phyloP scores from a whole-genome alignment of 1,139 yeast species.

The Schizosaccharomyces versatilis region DNA sequence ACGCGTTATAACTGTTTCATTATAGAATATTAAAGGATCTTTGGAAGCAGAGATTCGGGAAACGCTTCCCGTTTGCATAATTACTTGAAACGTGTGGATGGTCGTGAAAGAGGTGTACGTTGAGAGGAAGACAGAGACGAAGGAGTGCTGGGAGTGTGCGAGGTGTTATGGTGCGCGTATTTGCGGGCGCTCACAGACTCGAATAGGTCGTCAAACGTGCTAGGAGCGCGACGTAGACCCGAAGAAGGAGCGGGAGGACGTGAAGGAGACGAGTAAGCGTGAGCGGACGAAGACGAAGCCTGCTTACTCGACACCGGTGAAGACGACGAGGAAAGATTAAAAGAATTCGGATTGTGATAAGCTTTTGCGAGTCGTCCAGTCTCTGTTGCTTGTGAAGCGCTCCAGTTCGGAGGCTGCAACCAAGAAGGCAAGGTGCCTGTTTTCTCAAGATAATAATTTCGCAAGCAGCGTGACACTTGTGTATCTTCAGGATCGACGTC shows the following conservation, averaged over 20 bases:
- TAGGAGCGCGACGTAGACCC: not conserved
- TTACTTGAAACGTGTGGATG: too few species aligned
- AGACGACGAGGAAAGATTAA: not conserved
- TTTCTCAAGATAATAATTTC: constrained; percentile 2
- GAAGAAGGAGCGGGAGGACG: not conserved
- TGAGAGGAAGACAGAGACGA: too few species aligned
- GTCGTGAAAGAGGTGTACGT: too few species aligned
- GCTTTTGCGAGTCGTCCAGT: not conserved
- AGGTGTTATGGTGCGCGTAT: too few species aligned
- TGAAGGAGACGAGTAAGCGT: not conserved
- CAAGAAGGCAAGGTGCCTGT: not conserved
- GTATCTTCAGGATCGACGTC: not conserved
- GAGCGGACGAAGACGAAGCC: not conserved
- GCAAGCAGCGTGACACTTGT: not conserved
- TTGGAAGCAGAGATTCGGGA: too few species aligned
- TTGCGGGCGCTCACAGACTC: not conserved
- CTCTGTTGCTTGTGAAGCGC: not conserved
- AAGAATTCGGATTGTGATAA: not conserved
- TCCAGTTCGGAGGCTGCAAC: constrained; percentile 1
- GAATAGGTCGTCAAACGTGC: not conserved
- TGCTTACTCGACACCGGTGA: not conserved
- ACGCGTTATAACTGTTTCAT: too few species aligned
- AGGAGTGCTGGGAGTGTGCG: too few species aligned
- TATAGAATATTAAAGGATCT: too few species aligned
- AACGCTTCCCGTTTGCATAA: too few species aligned